Evolutionary conservation across 169 alveolate genomes (phyloP), one percentile per base, ranked within the genome.

Genomic region (Eimeria necatrix): DNA sequence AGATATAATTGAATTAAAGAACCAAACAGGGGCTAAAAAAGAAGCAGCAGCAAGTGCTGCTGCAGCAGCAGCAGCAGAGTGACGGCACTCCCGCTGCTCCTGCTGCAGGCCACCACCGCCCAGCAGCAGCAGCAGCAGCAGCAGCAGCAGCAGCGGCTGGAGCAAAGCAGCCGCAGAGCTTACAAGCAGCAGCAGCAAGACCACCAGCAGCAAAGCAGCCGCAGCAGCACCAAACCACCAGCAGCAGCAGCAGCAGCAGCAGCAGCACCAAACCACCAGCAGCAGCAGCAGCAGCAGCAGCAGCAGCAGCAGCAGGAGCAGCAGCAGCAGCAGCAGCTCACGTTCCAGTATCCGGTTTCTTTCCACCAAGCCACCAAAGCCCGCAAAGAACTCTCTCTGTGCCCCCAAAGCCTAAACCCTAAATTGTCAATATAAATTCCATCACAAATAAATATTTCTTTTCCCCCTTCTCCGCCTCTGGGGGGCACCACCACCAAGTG

Each of bases 301-400:
- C 14, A 8, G 64, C 64, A 56, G 64, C 20, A 9, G 64, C 64
- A 8, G 14, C 64, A 8, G 20, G 14, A 56, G 64, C 14, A 56
- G 64, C 64, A 56, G 64, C 64, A 56, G 64, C 8, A 14, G 14
- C 20, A 56, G 64, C 64, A n/a, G 16, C 87, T 22, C n/a, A 90
- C 95, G 56, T 96, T 95, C 98, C 98, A 97, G 95, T 97, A 97
- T 4, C 98, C 98, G 16, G 93, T 96, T 88, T 96, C 97, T 95
- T 97, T 97, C 98, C 98, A 97, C 98, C 98, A 97, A 26, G 81
- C 89, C 68, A 97, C 94, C 41, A 97, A 89, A 12, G 61, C 51
- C 61, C 89, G 32, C 41, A 96, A 96, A 22, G 97, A 94, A 94
- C 74, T 95, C 84, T 96, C 96, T 20, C 76, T 90, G 71, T 95